These are phyloP conservation scores for Xylaria sp. DNA, from an alignment of 2,329 filamentous ascomycete species.

Conservation along the genomic window DNA sequence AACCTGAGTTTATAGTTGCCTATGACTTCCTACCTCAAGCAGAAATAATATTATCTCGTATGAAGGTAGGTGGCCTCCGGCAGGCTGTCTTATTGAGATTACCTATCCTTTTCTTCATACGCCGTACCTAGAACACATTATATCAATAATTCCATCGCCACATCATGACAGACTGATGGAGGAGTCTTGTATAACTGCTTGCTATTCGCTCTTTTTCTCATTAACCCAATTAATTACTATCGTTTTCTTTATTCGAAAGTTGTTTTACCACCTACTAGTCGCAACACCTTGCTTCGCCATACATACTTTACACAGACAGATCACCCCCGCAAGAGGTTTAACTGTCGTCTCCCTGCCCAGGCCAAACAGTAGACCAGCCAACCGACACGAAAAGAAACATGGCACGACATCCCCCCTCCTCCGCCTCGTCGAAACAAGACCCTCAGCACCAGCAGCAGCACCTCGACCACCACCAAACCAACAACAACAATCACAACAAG, in stretches of 20 bases:
- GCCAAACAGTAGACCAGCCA: no score
- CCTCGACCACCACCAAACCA: background rate
- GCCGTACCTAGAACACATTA: conserved; percentile 3
- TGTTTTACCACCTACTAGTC: background rate
- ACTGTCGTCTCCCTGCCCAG: no score
- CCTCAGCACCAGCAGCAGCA: conserved; percentile 5
- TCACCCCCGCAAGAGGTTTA: no score
- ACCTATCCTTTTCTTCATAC: background rate
- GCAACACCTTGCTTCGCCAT: no score
- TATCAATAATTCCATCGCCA: background rate
- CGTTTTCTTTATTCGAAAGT: background rate
- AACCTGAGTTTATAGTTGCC: no score
- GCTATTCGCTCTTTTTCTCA: background rate
- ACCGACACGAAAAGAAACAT: no score
- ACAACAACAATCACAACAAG: conserved; percentile 9
- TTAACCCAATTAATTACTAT: background rate
- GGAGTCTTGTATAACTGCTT: background rate
- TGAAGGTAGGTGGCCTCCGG: no score
- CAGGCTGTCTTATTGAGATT: no score
- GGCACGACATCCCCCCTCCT: no score
- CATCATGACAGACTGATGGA: background rate
- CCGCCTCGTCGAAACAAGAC: background rate
- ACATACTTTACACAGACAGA: no score
- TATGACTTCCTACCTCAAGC: no score
- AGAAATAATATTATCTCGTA: no score